Evolutionary conservation across 2,329 filamentous ascomycete species (phyloP).

Genomic region (Epichloe uncinata): DNA sequence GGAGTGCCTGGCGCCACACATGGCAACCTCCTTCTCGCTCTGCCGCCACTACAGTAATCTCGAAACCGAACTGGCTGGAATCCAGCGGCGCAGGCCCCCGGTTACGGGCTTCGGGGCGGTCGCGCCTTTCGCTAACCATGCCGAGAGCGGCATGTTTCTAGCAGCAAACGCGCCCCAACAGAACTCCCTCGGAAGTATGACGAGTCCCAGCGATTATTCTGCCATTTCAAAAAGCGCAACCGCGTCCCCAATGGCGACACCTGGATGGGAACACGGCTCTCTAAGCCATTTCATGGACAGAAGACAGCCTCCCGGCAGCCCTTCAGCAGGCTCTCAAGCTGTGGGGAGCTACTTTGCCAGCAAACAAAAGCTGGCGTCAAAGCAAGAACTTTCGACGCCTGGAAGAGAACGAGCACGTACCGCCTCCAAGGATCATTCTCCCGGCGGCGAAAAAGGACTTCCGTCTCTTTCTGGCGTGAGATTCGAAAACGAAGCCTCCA

Average conservation of each 20-base stretch:
- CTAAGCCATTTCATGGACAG: slow-evolving; percentile 38
- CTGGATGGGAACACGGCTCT: slow-evolving; percentile 48
- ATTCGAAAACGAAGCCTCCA: slow-evolving; percentile 9
- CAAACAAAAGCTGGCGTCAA: slow-evolving; percentile 19
- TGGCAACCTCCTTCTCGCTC: slow-evolving; percentile 82
- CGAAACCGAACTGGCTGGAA: slow-evolving; percentile 57
- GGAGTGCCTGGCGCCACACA: slow-evolving; percentile 71
- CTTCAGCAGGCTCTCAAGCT: slow-evolving; percentile 29
- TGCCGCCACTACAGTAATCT: slow-evolving; percentile 78
- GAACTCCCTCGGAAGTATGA: slow-evolving; percentile 51
- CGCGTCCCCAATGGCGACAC: slow-evolving; percentile 61
- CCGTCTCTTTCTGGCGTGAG: slow-evolving; percentile 14
- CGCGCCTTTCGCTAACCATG: slow-evolving; percentile 37
- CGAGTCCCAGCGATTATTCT: slow-evolving; percentile 80
- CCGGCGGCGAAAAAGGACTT: slow-evolving; percentile 27
- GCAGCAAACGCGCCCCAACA: slow-evolving; percentile 28
- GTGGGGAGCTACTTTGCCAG: slow-evolving; percentile 42
- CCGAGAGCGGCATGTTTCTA: slow-evolving; percentile 30
- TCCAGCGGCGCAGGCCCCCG: slow-evolving; percentile 57
- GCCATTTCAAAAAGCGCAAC: slow-evolving; percentile 57
- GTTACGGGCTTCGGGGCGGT: slow-evolving; percentile 57
- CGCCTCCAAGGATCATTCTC: slow-evolving; percentile 26
- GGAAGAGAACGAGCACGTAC: slow-evolving; percentile 20
- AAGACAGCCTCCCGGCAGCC: slow-evolving; percentile 37
- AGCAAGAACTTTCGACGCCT: slow-evolving; percentile 16